Base-by-base conservation (phyloP, 768 basidiomycete genomes). In the Trametes meyenii region DNA sequence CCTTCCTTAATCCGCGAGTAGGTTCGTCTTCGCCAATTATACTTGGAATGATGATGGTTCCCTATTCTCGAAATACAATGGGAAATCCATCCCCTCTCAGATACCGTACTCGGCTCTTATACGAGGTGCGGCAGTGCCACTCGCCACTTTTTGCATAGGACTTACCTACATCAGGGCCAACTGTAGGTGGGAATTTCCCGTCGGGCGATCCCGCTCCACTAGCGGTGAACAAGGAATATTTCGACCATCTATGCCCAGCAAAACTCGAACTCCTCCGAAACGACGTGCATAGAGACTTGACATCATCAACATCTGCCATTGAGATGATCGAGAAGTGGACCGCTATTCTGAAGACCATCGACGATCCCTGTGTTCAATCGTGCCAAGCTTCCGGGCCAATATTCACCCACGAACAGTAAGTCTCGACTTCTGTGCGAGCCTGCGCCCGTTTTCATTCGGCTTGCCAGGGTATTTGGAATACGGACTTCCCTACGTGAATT, bases 401-500 rank as follows among this genome's bases (percentile, higher is more conserved):
- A 24, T 54, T 26, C 56, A 58, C 46, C 24, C 23, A 26, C 8
- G 42, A 24, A 45, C 14, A 35, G 61, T 62, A 33, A 8, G 60
- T 49, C 26, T 49, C 23, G 1, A 16, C 6, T 2, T 29, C 23
- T n/a, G 11, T 7, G 33, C 5, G 44, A 7, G 44, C 44, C 51
- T 36, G 7, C 5, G 17, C 14, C 13, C 17, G 26, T 23, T 16
- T 39, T 33, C 19, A 0, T 35, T 19, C 3, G 14, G 26, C 46
- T 23, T 39, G n/a, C n/a, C n/a, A 69, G 68, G 40, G 56, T 66
- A 38, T 69, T 69, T 45, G 66, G 66, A 4, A 33, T 38, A 8
- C 50, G 26, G 3, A 35, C 19, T 4, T 55, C 64, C 23, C 54
- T 69, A 29, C 55, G 61, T 7, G 59, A 64, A 10, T 23, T 84